Percentiles rank a stretch among this genome's conserved stretches.
Conservation (phyloP, 305 asterid genomes). For the Fraxinus nigra region DNA sequence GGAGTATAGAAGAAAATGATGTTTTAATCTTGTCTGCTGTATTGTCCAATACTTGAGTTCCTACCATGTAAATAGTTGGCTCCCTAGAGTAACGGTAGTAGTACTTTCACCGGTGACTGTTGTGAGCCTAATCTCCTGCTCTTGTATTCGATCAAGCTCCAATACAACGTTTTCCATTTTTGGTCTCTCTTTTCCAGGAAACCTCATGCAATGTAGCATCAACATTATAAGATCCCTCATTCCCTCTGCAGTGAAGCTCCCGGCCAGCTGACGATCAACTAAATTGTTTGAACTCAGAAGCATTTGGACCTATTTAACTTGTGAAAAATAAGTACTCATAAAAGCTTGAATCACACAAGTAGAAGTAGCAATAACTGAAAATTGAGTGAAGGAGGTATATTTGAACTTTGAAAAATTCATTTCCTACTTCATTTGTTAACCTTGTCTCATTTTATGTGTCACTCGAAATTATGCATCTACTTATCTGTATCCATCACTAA, state of each 20-base stretch:
- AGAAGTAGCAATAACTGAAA: not conserved
- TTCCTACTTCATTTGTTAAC: not conserved
- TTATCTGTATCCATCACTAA: not conserved
- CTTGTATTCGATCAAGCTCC: constrained; percentile 60
- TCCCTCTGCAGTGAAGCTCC: constrained; percentile 63
- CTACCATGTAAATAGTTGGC: constrained; percentile 56
- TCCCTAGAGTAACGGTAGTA: constrained; percentile 57
- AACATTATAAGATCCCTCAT: constrained; percentile 54
- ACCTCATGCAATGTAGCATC: constrained; percentile 51
- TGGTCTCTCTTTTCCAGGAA: constrained; percentile 51
- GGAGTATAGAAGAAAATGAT: not conserved
- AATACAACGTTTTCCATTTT: constrained; percentile 42
- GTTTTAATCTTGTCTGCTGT: not conserved
- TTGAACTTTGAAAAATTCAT: not conserved
- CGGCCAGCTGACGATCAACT: constrained; percentile 45
- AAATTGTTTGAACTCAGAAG: constrained; percentile 32
- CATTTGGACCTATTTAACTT: constrained; percentile 41
- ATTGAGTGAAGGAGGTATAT: not conserved
- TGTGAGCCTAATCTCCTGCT: constrained; percentile 62
- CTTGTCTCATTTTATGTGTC: not conserved
- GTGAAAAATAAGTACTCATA: not conserved
- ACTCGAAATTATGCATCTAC: not conserved
- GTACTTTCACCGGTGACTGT: constrained; percentile 59
- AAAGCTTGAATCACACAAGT: not conserved
- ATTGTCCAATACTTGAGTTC: not conserved